A percentile compares a stretch with the other conserved stretches of the same genome.
Conservation (phyloP, 768 basidiomycete genomes). For the Russula sp. region DNA sequence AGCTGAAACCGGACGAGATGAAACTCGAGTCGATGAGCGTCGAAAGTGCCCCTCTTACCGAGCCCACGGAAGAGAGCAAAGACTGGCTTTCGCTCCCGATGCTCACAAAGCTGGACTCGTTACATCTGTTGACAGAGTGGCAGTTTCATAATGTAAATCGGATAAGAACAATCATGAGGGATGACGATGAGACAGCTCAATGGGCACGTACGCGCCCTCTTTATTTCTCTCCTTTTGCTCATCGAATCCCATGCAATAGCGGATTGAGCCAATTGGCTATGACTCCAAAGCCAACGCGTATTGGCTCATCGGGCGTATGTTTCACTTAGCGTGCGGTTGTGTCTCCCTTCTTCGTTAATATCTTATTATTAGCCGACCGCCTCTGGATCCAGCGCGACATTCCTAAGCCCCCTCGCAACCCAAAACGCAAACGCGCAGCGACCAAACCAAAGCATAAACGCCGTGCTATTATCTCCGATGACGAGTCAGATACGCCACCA, state of each 20-base stretch:
- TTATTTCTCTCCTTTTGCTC: constrained; percentile 5
- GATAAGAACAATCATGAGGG: constrained; percentile 69
- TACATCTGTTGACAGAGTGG: constrained; percentile 78
- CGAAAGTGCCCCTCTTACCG: constrained; percentile 18
- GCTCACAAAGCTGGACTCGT: constrained; percentile 68
- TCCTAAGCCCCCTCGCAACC: constrained; percentile 45
- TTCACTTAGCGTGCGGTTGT: not conserved
- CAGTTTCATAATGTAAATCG: constrained; percentile 78
- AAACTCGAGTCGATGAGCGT: constrained; percentile 17
- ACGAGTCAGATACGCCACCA: constrained; percentile 32
- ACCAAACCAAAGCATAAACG: constrained; percentile 35
- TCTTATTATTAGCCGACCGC: constrained; percentile 57
- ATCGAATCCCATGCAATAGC: constrained; percentile 43
- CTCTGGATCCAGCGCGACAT: constrained; percentile 81
- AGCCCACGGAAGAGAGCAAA: constrained; percentile 42
- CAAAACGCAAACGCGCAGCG: constrained; percentile 43
- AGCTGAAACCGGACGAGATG: constrained; percentile 6
- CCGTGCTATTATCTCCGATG: constrained; percentile 27
- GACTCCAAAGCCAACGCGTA: constrained; percentile 77
- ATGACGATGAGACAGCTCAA: constrained; percentile 68
- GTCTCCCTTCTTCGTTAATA: constrained; percentile 7
- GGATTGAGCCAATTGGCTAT: constrained; percentile 82
- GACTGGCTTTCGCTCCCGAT: constrained; percentile 73
- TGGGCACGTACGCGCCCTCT: constrained; percentile 55
- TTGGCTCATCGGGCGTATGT: constrained; percentile 79